phyloP scores from a whole-genome alignment of 2,329 filamentous ascomycete genomes.

The Colletotrichum phormii region DNA sequence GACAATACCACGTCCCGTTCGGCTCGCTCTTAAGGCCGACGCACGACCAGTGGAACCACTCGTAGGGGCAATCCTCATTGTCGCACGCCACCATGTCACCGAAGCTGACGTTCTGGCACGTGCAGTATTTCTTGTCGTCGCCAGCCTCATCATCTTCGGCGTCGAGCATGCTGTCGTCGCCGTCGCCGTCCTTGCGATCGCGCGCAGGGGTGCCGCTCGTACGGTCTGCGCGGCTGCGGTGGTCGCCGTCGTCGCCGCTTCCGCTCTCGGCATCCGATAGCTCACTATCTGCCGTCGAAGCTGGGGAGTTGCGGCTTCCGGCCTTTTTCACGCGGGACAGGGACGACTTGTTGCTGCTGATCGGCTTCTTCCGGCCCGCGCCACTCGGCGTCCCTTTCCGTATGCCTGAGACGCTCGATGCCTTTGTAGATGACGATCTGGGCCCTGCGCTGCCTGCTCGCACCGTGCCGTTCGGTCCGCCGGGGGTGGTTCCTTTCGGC shows the following conservation, averaged over 20 bases:
- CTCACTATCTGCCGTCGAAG: slow-evolving; percentile 73
- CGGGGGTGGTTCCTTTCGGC: slow-evolving; percentile 58
- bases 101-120: slow-evolving; percentile 85
- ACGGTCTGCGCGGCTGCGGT: slow-evolving; percentile 43
- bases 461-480: slow-evolving; percentile 49
- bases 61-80: slow-evolving; percentile 82
- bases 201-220: slow-evolving; percentile 39
- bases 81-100: slow-evolving; percentile 93
- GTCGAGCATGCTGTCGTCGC: slow-evolving; percentile 67
- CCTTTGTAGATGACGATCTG: slow-evolving; percentile 61
- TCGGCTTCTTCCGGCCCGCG: slow-evolving; percentile 59
- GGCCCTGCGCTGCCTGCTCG: slow-evolving; percentile 72
- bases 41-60: slow-evolving; percentile 90
- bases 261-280: slow-evolving; percentile 72
- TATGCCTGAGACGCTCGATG: slow-evolving; percentile 48
- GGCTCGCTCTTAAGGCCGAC: slow-evolving; percentile 77
- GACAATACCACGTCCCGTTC: slow-evolving; percentile 76
- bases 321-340: slow-evolving; percentile 72
- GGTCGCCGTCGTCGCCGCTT: slow-evolving; percentile 64
- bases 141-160: slow-evolving; percentile 77
- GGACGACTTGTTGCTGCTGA: slow-evolving; percentile 64
- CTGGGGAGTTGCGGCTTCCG: slow-evolving; percentile 69
- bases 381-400: slow-evolving; percentile 63
- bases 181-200: slow-evolving; percentile 54
- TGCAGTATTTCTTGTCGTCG: slow-evolving; percentile 85